Base-by-base conservation (phyloP, 2,329 filamentous ascomycete genomes). In the Colletotrichum navitas region DNA sequence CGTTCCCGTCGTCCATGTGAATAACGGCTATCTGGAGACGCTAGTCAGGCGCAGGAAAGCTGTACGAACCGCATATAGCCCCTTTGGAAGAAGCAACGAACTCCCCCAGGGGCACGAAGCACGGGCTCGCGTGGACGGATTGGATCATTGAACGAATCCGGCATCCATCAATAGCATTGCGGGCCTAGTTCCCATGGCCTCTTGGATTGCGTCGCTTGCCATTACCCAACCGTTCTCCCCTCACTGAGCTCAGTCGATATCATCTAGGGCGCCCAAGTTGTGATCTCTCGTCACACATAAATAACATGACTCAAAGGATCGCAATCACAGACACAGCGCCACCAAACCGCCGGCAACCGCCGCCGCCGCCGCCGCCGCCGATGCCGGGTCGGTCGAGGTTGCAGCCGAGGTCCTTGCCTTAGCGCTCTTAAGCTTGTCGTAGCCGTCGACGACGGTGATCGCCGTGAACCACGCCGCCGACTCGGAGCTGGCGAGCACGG, bases 401-500 rank as follows among this genome's bases (percentile, higher is more conserved):
- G 62, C 55, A 1, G 45, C 24, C 21, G 39, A 45, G 7, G 47
- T 49, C 18, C n/a, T 14, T 7, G 26, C 12, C 29, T 43, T 56
- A 0, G 63, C 32, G n/a, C 26, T 61, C 7, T 18, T 49, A 34
- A 70, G 58, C 10, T 70, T 72, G 16, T 70, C 66, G 36, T 51
- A 47, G 1, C 70, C 70, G 16, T 21, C 54, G 1, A 72, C 51
- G 56, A 72, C 58, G 4, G 70, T 72, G 51, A 72, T 63, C n/a
- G 70, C 70, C 26, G 66, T 70, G 49, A 66, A 63, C 56, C 66
- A 66, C 56, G 61, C 51, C 16, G 55, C 36, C 43, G 65, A 68
- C 43, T 59, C 65, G 39, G 54, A n/a, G 49, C 60, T n/a, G 24
- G 51, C n/a, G 24, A 68, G 47, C 11, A 68, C 26, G 0, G 68